phyloP scores from a whole-genome alignment of 306 rosid genomes.

The Phaseolus lunatus region DNA sequence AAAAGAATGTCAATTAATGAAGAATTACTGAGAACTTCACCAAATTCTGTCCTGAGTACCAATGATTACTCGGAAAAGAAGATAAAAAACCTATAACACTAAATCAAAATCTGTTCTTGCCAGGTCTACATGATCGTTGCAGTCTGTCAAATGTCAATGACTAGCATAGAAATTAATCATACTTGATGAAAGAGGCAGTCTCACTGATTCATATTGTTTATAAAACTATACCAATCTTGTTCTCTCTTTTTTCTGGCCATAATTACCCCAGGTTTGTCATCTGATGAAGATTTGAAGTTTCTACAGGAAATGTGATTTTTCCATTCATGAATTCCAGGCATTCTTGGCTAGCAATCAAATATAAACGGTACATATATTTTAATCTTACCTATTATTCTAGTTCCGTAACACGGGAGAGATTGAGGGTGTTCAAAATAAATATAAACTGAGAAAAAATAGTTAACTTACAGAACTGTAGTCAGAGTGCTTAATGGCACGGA shows the following conservation, averaged over 20 bases:
- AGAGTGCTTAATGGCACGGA: slow-evolving; percentile 67
- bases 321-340: slow-evolving; percentile 22
- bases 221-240: slow-evolving; percentile 8
- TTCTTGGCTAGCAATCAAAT: slow-evolving; percentile 23
- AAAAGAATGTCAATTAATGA: slow-evolving; percentile 31
- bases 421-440: slow-evolving; percentile 13
- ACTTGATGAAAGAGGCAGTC: slow-evolving; percentile 13
- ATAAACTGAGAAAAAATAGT: slow-evolving; percentile 4
- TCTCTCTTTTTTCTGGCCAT: not conserved
- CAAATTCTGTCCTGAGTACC: slow-evolving; percentile 16
- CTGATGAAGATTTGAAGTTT: slow-evolving; percentile 29
- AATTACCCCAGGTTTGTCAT: slow-evolving; percentile 16
- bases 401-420: slow-evolving; percentile 8
- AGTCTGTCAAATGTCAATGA: slow-evolving; percentile 4
- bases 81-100: not conserved
- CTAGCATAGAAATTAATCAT: slow-evolving; percentile 21
- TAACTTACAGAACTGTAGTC: slow-evolving; percentile 92
- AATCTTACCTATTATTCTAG: not conserved
- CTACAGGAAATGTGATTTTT: slow-evolving; percentile 30
- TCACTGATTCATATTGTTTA: slow-evolving; percentile 4
- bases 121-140: not conserved
- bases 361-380: slow-evolving; percentile 16
- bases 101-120: not conserved
- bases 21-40: not conserved
- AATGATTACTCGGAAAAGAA: not conserved